These are phyloP conservation scores for Colletotrichum cereale DNA, from an alignment of 2,329 filamentous ascomycete genomes.

Conservation along the genomic window DNA sequence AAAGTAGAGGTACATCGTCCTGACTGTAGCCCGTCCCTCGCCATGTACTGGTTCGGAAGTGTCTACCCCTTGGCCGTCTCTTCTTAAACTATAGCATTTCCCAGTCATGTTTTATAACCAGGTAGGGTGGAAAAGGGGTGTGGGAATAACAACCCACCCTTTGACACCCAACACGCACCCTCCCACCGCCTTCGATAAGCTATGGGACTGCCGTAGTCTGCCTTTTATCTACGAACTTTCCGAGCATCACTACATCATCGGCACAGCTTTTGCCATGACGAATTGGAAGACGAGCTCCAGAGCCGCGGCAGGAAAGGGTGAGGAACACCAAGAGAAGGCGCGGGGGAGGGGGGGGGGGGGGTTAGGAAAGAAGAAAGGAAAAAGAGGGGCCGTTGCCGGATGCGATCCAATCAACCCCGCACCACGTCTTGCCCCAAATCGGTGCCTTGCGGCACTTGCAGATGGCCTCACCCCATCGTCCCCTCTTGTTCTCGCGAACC, in stretches of 20 bases:
- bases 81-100: background rate
- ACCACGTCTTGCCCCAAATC: background rate
- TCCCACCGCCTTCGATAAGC: constrained; percentile 2
- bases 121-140: background rate
- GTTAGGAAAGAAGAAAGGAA: background rate
- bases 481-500: constrained; percentile 35
- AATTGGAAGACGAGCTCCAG: constrained; percentile 4
- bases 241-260: background rate
- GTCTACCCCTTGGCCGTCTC: background rate
- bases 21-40: constrained; percentile 26
- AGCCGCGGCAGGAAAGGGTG: constrained; percentile 1
- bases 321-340: background rate
- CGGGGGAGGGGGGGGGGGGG: background rate
- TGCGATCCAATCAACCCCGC: constrained; percentile 23
- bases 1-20: constrained; percentile 25
- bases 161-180: constrained; percentile 9
- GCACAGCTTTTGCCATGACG: background rate
- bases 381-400: constrained; percentile 1
- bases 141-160: background rate
- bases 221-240: background rate
- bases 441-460: constrained; percentile 4
- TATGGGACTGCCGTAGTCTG: constrained; percentile 7
- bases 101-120: constrained; percentile 21
- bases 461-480: constrained; percentile 24
- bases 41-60: constrained; percentile 23